Conservation (phyloP, 2,329 filamentous ascomycete genomes). For the Monosporascus sp. region DNA sequence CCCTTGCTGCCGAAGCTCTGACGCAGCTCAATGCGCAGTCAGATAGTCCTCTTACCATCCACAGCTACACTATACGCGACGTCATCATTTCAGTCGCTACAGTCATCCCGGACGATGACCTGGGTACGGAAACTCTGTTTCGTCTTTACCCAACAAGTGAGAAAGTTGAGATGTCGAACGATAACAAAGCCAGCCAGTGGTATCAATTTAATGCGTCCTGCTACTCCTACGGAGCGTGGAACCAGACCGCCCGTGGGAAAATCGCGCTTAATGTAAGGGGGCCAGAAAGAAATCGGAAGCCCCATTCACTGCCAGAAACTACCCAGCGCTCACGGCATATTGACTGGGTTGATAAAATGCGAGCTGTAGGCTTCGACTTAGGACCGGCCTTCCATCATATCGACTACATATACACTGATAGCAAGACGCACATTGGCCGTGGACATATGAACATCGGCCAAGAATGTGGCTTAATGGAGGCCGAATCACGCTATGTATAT, state of each 20-base stretch:
- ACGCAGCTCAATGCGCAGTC: not conserved
- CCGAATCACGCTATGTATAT: slow-evolving; percentile 1
- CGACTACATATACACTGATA: not conserved
- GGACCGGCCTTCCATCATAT: slow-evolving; percentile 3
- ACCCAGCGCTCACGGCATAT: not conserved
- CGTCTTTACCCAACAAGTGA: not conserved
- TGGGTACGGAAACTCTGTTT: not conserved
- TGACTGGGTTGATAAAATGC: not conserved
- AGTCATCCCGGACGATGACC: not conserved
- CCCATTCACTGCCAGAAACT: not conserved
- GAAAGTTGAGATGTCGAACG: not conserved
- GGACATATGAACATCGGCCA: not conserved
- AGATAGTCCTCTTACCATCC: not conserved
- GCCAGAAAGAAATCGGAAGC: not conserved
- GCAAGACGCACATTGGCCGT: not conserved
- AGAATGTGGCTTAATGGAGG: not conserved
- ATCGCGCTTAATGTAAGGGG: not conserved
- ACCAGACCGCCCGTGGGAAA: not conserved
- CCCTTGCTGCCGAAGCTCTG: too few species aligned
- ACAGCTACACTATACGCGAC: slow-evolving; percentile 1
- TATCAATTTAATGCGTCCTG: not conserved
- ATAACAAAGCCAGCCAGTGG: not conserved
- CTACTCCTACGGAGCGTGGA: not conserved
- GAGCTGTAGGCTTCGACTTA: not conserved
- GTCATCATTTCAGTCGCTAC: not conserved